Conservation (phyloP, 768 basidiomycete species). For the Porphyrellus cyaneotinctus region DNA sequence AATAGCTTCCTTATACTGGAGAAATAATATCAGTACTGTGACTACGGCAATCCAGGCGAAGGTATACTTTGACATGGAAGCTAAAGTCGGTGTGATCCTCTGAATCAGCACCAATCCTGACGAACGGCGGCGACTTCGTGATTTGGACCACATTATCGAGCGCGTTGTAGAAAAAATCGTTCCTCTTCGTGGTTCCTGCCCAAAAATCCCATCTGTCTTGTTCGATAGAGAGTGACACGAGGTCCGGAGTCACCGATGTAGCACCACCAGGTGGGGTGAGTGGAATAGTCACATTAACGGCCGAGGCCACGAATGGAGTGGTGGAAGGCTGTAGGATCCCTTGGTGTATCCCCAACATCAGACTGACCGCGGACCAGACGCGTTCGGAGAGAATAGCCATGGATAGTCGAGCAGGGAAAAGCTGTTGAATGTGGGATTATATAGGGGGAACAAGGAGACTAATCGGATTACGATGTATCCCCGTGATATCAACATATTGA, state of each 20-base stretch:
- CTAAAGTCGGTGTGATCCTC: conserved; percentile 59
- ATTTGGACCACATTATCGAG: conserved; percentile 52
- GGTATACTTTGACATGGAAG: conserved; percentile 40
- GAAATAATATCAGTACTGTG: background rate
- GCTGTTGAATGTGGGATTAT: background rate
- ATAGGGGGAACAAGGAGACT: background rate
- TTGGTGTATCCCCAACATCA: conserved; percentile 1
- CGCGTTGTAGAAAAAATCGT: conserved; percentile 58
- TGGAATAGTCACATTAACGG: conserved; percentile 38
- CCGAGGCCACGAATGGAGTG: conserved; percentile 2
- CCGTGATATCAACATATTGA: too few relatives aligned
- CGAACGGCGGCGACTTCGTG: conserved; percentile 49
- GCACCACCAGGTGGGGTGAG: conserved; percentile 35
- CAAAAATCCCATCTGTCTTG: conserved; percentile 70
- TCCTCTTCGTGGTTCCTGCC: conserved; percentile 48
- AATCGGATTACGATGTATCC: background rate
- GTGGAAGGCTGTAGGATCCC: background rate
- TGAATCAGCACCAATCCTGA: conserved; percentile 57
- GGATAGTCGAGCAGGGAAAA: background rate
- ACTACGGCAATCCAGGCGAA: background rate
- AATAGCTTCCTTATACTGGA: conserved; percentile 41
- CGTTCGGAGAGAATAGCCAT: background rate
- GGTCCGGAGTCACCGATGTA: conserved; percentile 38
- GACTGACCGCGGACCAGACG: background rate
- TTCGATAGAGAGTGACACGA: conserved; percentile 65